A percentile compares a stretch with the other conserved stretches of the same genome.
Evolutionary conservation across 139 green algal species (phyloP).

Genomic region (Diplosphaera chodatii): DNA sequence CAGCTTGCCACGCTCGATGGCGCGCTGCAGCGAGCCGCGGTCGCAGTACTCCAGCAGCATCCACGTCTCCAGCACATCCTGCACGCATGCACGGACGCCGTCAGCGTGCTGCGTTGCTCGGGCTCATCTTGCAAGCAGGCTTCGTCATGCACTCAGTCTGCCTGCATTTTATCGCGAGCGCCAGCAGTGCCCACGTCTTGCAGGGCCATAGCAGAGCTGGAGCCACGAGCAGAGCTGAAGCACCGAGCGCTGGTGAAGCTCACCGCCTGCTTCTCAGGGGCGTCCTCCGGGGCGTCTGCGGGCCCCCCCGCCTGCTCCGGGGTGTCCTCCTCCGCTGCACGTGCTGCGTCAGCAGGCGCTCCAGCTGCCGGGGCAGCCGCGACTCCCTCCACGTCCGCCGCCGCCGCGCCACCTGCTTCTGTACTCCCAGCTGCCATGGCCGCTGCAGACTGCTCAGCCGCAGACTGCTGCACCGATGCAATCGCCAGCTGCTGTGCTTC

Average conservation of each 20-base stretch:
- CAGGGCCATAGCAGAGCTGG: too few species aligned
- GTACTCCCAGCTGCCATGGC: neutral
- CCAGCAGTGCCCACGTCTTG: too few species aligned
- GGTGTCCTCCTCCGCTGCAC: too few species aligned
- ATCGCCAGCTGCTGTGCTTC: neutral
- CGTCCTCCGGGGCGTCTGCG: neutral
- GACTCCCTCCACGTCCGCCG: neutral
- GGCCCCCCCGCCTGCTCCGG: too few species aligned
- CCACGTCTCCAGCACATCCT: slow-evolving; percentile 17
- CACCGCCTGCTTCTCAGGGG: neutral
- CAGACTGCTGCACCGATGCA: neutral
- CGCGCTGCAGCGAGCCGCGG: slow-evolving; percentile 16
- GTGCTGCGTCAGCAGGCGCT: too few species aligned
- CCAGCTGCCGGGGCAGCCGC: too few species aligned
- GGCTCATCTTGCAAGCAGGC: too few species aligned
- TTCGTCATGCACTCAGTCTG: too few species aligned
- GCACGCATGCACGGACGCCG: too few species aligned
- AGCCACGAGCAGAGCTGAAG: too few species aligned
- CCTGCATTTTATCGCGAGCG: too few species aligned
- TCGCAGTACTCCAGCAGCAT: slow-evolving; percentile 33
- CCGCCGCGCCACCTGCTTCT: neutral
- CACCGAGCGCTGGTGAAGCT: neutral
- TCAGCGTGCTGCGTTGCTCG: too few species aligned
- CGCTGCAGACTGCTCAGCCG: neutral
- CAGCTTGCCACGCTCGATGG: slow-evolving; percentile 2